These are phyloP conservation scores for Astraeus odoratus DNA, from an alignment of 768 basidiomycete genomes.

Conservation along the genomic window DNA sequence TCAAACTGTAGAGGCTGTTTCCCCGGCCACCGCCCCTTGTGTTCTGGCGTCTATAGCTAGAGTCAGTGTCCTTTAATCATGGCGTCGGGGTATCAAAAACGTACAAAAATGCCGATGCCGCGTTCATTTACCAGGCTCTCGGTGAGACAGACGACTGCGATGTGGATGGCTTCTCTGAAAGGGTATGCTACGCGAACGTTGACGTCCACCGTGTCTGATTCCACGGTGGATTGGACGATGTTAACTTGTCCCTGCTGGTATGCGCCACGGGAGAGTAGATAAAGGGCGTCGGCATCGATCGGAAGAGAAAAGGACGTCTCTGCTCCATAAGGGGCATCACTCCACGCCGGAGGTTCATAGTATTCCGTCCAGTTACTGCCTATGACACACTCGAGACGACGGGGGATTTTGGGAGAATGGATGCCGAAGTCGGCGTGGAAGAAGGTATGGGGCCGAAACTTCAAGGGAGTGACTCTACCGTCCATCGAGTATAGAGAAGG, in stretches of 20 bases:
- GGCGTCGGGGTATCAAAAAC: constrained; percentile 1
- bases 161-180: constrained; percentile 12
- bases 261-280: constrained; percentile 24
- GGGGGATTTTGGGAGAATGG: constrained; percentile 1
- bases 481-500: neutral
- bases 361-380: constrained; percentile 18
- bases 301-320: constrained; percentile 25
- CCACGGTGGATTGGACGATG: constrained; percentile 24
- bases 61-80: neutral
- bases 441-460: neutral
- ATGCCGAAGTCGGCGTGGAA: neutral
- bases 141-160: constrained; percentile 24
- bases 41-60: constrained; percentile 27
- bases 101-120: constrained; percentile 30
- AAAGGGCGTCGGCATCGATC: constrained; percentile 22
- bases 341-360: constrained; percentile 20
- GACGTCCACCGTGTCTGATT: constrained; percentile 24
- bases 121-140: constrained; percentile 17
- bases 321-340: constrained; percentile 18
- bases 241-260: constrained; percentile 22
- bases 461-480: neutral
- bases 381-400: constrained; percentile 9
- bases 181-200: constrained; percentile 20
- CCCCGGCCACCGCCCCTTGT: neutral
- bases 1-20: constrained; percentile 26